Percentiles rank a stretch among this genome's conserved stretches.
Conservation (phyloP, 768 basidiomycete genomes). For the Trametes coccinea region DNA sequence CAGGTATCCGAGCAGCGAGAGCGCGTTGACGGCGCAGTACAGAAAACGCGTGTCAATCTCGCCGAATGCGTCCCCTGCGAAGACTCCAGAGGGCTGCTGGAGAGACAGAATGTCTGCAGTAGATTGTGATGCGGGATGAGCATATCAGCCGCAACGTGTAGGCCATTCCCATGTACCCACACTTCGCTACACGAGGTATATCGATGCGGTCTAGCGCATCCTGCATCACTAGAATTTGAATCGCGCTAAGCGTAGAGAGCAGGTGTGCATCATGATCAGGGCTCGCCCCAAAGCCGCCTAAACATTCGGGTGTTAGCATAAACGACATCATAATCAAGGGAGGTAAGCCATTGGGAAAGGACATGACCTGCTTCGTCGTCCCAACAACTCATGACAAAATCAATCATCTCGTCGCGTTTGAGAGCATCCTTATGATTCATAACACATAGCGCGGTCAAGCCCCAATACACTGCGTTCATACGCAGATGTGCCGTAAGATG, state of each 20-base stretch:
- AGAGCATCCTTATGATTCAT: slow-evolving; percentile 81
- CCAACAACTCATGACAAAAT: slow-evolving; percentile 94
- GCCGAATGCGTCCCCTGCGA: slow-evolving; percentile 89
- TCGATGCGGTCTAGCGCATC: slow-evolving; percentile 76
- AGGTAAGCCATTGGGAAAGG: slow-evolving; percentile 11
- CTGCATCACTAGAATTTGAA: slow-evolving; percentile 89
- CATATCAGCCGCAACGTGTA: background rate
- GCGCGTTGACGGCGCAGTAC: slow-evolving; percentile 81
- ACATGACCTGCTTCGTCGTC: slow-evolving; percentile 79
- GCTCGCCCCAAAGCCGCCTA: slow-evolving; percentile 91
- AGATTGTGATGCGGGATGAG: background rate
- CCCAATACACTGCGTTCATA: slow-evolving; percentile 97
- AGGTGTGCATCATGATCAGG: slow-evolving; percentile 93
- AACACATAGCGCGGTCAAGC: slow-evolving; percentile 80
- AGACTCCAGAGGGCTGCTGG: slow-evolving; percentile 84
- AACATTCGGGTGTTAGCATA: background rate
- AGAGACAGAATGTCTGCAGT: slow-evolving; percentile 75
- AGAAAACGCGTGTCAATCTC: slow-evolving; percentile 91
- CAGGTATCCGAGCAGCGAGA: slow-evolving; percentile 79
- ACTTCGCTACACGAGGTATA: slow-evolving; percentile 67
- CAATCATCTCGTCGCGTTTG: slow-evolving; percentile 79
- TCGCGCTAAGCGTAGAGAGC: slow-evolving; percentile 82
- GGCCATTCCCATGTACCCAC: slow-evolving; percentile 44
- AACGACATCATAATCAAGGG: background rate
- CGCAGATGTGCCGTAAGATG: slow-evolving; percentile 92